A percentile compares a stretch with the other conserved stretches of the same genome.
Evolutionary conservation across 305 asterid species (phyloP).

Genomic region (Plantago coronopus): DNA sequence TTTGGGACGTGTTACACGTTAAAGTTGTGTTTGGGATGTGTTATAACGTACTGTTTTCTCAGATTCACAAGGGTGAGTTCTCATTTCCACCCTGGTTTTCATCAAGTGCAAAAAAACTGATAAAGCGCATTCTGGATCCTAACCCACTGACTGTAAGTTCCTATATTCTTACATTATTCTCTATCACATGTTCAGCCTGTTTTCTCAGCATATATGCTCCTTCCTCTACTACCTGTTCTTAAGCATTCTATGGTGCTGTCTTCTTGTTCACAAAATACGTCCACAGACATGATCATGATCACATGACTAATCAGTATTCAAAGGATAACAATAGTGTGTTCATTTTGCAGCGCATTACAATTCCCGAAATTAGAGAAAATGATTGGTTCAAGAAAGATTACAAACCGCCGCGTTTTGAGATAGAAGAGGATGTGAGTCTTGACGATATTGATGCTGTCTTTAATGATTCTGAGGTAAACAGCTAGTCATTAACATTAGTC

Average conservation of each 20-base stretch:
- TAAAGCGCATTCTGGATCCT: slow-evolving; percentile 66
- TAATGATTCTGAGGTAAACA: slow-evolving; percentile 53
- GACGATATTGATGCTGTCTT: slow-evolving; percentile 74
- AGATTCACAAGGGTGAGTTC: slow-evolving; percentile 56
- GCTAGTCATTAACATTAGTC: slow-evolving; percentile 6
- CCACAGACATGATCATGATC: no score
- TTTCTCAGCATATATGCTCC: not conserved
- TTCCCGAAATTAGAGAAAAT: slow-evolving; percentile 62
- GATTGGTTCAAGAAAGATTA: slow-evolving; percentile 77
- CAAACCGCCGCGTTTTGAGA: slow-evolving; percentile 59
- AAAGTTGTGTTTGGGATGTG: slow-evolving; percentile 20
- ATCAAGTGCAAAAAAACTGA: slow-evolving; percentile 54
- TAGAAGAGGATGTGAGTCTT: slow-evolving; percentile 61
- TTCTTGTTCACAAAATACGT: not conserved
- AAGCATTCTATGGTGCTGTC: not conserved
- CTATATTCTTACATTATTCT: slow-evolving; percentile 4
- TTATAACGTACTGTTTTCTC: slow-evolving; percentile 26
- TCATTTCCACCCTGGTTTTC: slow-evolving; percentile 73
- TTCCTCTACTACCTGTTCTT: not conserved
- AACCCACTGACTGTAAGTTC: slow-evolving; percentile 66
- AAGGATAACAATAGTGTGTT: slow-evolving; percentile 14
- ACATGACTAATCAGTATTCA: not conserved
- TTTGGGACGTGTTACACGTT: slow-evolving; percentile 14
- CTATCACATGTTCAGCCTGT: not conserved
- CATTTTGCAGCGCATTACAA: slow-evolving; percentile 55